Base-by-base conservation (phyloP, 192 early-diverging fungal species). In the Coemansia sp. region DNA sequence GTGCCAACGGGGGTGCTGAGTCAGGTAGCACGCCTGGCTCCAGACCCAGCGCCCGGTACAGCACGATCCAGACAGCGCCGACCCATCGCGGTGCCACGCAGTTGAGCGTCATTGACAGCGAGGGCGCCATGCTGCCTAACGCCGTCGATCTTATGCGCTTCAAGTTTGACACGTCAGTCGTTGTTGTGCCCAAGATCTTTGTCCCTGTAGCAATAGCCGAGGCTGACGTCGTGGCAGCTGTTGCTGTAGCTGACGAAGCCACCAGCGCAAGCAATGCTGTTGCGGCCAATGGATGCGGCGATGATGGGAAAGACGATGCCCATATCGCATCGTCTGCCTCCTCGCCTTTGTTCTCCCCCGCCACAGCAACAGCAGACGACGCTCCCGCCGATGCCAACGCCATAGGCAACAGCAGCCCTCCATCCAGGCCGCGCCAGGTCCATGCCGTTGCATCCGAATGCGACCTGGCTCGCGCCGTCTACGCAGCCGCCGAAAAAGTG, bases 81-180 rank as follows among this genome's bases (percentile, higher is more conserved):
- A 71, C 62, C 15, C 58, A 49, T 10, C 60, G 67, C 36, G 62
- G 44, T 9, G 11, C 24, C 60, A 73, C 60, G 51, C 41, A 49
- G 20, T 15, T 30, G 15, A 70, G 76, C 63, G 71, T 44, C 9
- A 59, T 33, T 23, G 74, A 75, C 5, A 46, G 52, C 36, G 36
- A 52, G 9, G 20, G 9, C 15, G 45, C 38, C 18, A 2, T 26
- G n/a, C 11, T 72, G 60, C 78, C 78, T n/a, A 76, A 81, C 49
- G 78, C 78, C 9, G 78, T 81, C 16, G 73, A 81, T 39, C 60
- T 67, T 55, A 58, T 81, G 70, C 73, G 78, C 23, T 75, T 69
- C 60, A 67, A 67, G 35, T 75, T 60, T 64, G 73, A 75, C 4
- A 58, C 62, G 39, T 68, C 73, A 2, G 45, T 75, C 21, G 72